These are phyloP conservation scores for Chimonanthus salicifolius DNA, from an alignment of 164 flowering plant species.

Conservation along the genomic window DNA sequence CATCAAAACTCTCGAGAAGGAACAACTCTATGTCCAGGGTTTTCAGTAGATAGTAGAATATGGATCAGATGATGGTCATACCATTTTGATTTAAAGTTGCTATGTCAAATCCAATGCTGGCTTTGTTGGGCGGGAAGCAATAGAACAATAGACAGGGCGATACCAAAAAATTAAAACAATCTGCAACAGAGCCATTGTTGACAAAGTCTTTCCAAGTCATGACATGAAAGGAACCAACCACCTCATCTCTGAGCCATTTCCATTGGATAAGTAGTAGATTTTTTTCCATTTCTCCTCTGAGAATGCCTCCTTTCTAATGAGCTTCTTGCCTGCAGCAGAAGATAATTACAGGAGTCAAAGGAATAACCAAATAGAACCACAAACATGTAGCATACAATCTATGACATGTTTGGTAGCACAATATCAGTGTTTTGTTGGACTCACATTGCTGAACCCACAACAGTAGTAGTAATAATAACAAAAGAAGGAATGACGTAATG, in stretches of 20 bases:
- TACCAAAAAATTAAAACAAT: not conserved
- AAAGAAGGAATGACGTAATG: no score
- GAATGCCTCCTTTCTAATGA: slow-evolving; percentile 62
- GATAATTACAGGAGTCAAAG: not conserved
- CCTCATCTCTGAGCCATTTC: slow-evolving; percentile 92
- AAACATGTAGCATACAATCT: not conserved
- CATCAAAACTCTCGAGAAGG: not conserved
- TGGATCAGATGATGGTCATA: not conserved
- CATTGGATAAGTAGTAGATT: slow-evolving; percentile 67
- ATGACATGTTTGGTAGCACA: not conserved
- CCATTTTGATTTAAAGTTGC: not conserved
- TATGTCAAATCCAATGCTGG: no score
- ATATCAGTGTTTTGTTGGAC: not conserved
- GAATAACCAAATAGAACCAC: not conserved
- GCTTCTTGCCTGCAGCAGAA: slow-evolving; percentile 66
- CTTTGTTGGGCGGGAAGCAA: no score
- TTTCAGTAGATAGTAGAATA: not conserved
- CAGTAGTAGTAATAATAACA: no score
- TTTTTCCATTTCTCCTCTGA: slow-evolving; percentile 89
- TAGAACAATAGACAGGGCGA: not conserved
- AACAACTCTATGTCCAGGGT: not conserved
- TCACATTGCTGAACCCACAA: not conserved
- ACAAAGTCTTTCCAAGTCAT: not conserved
- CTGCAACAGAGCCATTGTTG: not conserved
- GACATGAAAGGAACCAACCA: slow-evolving; percentile 56